Conservation (phyloP, 768 basidiomycete genomes). For the Hygrophoropsis aurantiaca region DNA sequence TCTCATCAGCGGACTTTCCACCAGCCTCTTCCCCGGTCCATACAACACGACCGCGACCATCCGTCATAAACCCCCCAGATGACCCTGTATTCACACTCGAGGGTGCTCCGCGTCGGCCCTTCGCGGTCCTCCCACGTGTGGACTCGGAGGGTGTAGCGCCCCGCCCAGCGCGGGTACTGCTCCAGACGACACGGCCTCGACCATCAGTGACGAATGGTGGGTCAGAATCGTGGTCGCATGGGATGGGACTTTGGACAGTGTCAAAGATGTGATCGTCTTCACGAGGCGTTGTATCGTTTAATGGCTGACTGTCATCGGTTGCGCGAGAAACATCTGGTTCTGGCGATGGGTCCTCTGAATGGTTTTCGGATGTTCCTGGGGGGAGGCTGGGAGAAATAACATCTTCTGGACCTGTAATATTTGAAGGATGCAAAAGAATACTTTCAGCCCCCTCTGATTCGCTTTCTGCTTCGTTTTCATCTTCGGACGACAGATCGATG, state of each 20-base stretch:
- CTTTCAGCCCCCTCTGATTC: conserved; percentile 17
- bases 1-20: conserved; percentile 14
- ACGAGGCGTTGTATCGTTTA: too few species aligned
- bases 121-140: conserved; percentile 14
- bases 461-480: conserved; percentile 12
- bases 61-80: conserved; percentile 8
- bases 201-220: conserved; percentile 67
- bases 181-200: conserved; percentile 57
- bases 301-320: too few species aligned
- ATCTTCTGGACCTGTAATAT: not conserved
- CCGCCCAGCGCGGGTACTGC: conserved; percentile 16
- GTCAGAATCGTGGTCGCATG: conserved; percentile 33
- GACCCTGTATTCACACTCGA: conserved; percentile 19
- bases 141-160: conserved; percentile 15
- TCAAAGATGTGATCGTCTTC: too few species aligned
- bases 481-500: conserved; percentile 32
- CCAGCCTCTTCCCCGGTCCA: conserved; percentile 14
- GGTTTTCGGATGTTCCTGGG: conserved; percentile 1
- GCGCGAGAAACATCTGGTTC: too few species aligned
- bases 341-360: not conserved
- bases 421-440: not conserved
- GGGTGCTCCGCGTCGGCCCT: conserved; percentile 16
- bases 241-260: not conserved
- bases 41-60: conserved; percentile 14
- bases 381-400: not conserved